phyloP scores from a whole-genome alignment of 2,329 filamentous ascomycete species.

The Aspergillus floridensis region DNA sequence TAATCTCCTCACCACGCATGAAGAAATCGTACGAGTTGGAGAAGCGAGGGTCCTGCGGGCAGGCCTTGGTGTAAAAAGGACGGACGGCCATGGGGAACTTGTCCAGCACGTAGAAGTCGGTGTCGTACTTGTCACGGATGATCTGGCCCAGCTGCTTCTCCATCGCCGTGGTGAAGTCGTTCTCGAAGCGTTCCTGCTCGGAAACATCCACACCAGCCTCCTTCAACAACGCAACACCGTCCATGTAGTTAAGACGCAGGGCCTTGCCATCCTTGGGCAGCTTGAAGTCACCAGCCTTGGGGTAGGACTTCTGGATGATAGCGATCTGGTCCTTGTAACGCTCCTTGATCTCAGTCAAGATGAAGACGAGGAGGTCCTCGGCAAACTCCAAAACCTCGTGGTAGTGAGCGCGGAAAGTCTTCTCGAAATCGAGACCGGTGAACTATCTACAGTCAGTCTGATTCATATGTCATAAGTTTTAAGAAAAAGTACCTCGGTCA shows the following conservation, averaged over 20 bases:
- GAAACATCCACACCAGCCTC: constrained; percentile 51
- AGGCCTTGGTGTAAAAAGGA: constrained; percentile 89
- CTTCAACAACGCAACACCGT: constrained; percentile 48
- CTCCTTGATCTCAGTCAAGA: constrained; percentile 46
- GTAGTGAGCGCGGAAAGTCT: constrained; percentile 50
- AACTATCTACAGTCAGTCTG: constrained; percentile 38
- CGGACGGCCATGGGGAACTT: constrained; percentile 88
- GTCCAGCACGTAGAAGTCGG: constrained; percentile 95
- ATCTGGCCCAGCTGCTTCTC: constrained; percentile 75
- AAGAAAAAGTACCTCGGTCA: constrained; percentile 54
- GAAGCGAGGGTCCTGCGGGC: constrained; percentile 63
- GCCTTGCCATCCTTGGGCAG: constrained; percentile 51
- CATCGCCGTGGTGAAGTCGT: constrained; percentile 49
- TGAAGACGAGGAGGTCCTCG: constrained; percentile 50
- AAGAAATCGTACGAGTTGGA: constrained; percentile 70
- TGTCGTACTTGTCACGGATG: constrained; percentile 82
- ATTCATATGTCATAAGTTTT: background rate
- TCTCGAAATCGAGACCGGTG: constrained; percentile 53
- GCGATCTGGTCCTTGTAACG: constrained; percentile 47
- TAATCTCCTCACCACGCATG: constrained; percentile 69
- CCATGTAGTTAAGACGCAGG: constrained; percentile 50
- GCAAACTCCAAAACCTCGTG: constrained; percentile 52
- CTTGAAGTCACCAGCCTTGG: constrained; percentile 51
- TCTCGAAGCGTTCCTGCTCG: constrained; percentile 49
- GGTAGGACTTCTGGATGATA: constrained; percentile 49